These are phyloP conservation scores for Rhodotorula paludigena DNA, from an alignment of 768 basidiomycete species.

Conservation along the genomic window DNA sequence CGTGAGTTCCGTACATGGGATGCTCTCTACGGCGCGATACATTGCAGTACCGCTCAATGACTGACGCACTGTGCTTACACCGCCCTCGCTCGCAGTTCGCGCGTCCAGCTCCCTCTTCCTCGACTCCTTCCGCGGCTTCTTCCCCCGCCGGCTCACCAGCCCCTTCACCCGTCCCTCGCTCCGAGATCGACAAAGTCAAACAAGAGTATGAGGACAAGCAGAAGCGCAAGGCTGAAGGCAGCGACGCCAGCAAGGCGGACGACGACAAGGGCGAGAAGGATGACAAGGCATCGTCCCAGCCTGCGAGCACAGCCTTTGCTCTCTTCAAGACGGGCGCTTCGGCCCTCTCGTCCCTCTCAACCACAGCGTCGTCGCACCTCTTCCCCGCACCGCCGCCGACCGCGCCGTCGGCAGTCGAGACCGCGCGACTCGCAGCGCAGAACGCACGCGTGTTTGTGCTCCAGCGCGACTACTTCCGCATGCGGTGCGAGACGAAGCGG, in stretches of 20 bases:
- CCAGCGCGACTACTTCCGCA: constrained; percentile 20
- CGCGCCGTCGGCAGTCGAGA: constrained; percentile 1
- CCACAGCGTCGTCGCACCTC: constrained; percentile 2
- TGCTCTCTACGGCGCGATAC: constrained; percentile 44
- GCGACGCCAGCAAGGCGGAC: background rate
- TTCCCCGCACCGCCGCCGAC: constrained; percentile 20
- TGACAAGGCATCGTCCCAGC: background rate
- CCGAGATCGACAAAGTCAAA: constrained; percentile 41
- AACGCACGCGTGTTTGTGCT: constrained; percentile 16
- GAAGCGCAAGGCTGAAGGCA: constrained; percentile 31
- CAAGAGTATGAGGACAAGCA: constrained; percentile 47
- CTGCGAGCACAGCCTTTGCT: background rate
- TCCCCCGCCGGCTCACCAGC: background rate
- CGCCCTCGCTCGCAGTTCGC: constrained; percentile 44
- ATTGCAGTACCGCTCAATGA: no score
- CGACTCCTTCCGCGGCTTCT: constrained; percentile 45
- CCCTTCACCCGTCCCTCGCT: constrained; percentile 25
- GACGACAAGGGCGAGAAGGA: background rate
- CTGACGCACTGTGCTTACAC: no score
- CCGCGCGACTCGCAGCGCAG: background rate
- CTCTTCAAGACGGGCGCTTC: constrained; percentile 19
- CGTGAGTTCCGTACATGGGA: constrained; percentile 65
- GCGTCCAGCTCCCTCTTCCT: constrained; percentile 47
- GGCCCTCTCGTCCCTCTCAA: constrained; percentile 23
- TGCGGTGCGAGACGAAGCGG: constrained; percentile 14